Evolutionary conservation across 2,329 filamentous ascomycete genomes (phyloP).

Genomic region (Ceratocystis colombiana): DNA sequence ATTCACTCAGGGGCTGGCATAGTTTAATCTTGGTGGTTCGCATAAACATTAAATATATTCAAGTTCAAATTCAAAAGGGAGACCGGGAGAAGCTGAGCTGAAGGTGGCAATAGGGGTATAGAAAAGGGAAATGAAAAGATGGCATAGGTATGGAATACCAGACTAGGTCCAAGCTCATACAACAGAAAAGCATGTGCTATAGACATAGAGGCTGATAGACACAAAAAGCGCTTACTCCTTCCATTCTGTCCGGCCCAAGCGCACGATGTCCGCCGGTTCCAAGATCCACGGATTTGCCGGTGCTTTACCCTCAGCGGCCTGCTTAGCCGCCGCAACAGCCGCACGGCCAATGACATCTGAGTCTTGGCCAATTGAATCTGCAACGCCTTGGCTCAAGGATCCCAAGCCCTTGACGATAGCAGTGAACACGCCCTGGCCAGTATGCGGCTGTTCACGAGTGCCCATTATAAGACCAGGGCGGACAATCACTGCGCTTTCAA

Average conservation of each 20-base stretch:
- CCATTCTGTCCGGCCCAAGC: constrained; percentile 53
- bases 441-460: constrained; percentile 50
- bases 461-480: constrained; percentile 69
- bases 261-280: constrained; percentile 52
- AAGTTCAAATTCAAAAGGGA: background rate
- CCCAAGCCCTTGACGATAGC: constrained; percentile 48
- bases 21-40: background rate
- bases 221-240: constrained; percentile 30
- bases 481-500: constrained; percentile 66
- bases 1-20: background rate
- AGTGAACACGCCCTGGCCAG: constrained; percentile 48
- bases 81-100: no score
- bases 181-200: background rate
- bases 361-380: constrained; percentile 64
- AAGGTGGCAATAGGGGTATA: no score
- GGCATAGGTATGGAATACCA: no score
- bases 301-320: constrained; percentile 51
- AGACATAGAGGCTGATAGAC: background rate
- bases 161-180: no score
- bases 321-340: constrained; percentile 49
- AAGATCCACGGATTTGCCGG: constrained; percentile 52
- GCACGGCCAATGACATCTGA: constrained; percentile 60
- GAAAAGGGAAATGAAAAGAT: no score
- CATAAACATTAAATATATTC: background rate
- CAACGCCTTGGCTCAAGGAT: constrained; percentile 43